These are phyloP conservation scores for Phylloporus rhodoxanthus DNA, from an alignment of 768 basidiomycete genomes.

Conservation along the genomic window DNA sequence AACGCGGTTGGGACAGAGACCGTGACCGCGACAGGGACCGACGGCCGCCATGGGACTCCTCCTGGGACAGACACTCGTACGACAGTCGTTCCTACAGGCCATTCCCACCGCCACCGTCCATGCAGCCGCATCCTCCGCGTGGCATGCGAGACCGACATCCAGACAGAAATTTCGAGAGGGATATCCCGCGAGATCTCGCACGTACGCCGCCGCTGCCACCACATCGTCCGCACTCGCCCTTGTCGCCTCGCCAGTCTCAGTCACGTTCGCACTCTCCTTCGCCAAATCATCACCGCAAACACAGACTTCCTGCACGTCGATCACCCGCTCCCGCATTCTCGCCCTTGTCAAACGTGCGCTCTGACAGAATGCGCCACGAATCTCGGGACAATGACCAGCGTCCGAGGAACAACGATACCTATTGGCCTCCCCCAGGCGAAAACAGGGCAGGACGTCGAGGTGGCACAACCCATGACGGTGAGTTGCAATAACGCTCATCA, in stretches of 20 bases:
- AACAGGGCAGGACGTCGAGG: slow-evolving; percentile 5
- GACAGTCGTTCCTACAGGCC: slow-evolving; percentile 19
- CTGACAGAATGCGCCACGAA: slow-evolving; percentile 33
- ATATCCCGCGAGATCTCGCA: slow-evolving; percentile 17
- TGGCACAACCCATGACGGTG: slow-evolving; percentile 11
- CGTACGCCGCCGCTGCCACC: slow-evolving; percentile 19
- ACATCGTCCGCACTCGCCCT: slow-evolving; percentile 17
- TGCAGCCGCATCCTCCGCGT: slow-evolving; percentile 12
- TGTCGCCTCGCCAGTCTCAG: slow-evolving; percentile 22
- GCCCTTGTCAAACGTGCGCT: slow-evolving; percentile 33
- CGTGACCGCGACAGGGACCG: slow-evolving; percentile 26
- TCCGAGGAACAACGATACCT: slow-evolving; percentile 26
- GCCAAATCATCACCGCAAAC: slow-evolving; percentile 29
- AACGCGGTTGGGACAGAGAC: slow-evolving; percentile 23
- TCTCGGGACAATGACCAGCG: slow-evolving; percentile 32
- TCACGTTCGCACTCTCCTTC: slow-evolving; percentile 38
- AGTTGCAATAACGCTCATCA: neutral
- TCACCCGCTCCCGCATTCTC: slow-evolving; percentile 35
- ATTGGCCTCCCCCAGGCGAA: slow-evolving; percentile 11
- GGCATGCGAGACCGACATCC: slow-evolving; percentile 22
- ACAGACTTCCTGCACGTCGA: slow-evolving; percentile 33
- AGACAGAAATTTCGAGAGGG: slow-evolving; percentile 15
- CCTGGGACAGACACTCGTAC: slow-evolving; percentile 18
- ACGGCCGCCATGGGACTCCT: slow-evolving; percentile 20
- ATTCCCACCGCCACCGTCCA: slow-evolving; percentile 1